Base-by-base conservation (phyloP, 805 yeast genomes). In the Saccharomycopsis sp. region DNA sequence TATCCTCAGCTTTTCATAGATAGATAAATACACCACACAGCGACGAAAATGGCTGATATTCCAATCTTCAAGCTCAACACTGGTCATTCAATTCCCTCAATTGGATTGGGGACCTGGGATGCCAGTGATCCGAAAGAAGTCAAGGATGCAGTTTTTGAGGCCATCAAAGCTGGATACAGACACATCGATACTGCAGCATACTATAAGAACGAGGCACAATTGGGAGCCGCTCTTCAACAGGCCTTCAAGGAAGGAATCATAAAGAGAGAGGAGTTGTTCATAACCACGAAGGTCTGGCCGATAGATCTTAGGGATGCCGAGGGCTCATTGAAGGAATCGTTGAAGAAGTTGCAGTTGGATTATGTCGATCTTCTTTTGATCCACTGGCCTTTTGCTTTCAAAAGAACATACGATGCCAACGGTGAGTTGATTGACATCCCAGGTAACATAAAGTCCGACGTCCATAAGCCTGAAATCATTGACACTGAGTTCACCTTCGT, bases 161-260 rank as follows among this genome's bases (percentile, higher is more conserved):
- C 95, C 7, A 67, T 85, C 59, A 71, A 84, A 62, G 66, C 68
- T 53, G 92, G 92, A 34, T 86, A 86, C 73, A 78, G 82, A 63
- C 95, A 88, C 69, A 84, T 89, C 62, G 95, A 88, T 70, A 81
- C 89, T 21, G 94, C 95, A 34, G 81, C 83, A 46, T 76, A 77
- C 53, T 88, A 87, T 71, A 73, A 76, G 8, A 87, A 86, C 66
- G 92, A 87, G 69, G 82, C 68, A 53, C 79, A 78, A 55, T 85
- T 86, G 53, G 89, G 89, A 21, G 71, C 70, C 60, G 83, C 80
- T 24, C 74, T 79, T 53, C 77, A 71, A 56, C 84, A 81, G 54
- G 71, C 84, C 50, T 87, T 85, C 14, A 37, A 55, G 24, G 47
- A 55, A 24, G 57, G 57, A 5, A 5, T 55, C 2, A 73, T 86